These are phyloP conservation scores for Salix caprea DNA, from an alignment of 345 rosid genomes.

Conservation along the genomic window DNA sequence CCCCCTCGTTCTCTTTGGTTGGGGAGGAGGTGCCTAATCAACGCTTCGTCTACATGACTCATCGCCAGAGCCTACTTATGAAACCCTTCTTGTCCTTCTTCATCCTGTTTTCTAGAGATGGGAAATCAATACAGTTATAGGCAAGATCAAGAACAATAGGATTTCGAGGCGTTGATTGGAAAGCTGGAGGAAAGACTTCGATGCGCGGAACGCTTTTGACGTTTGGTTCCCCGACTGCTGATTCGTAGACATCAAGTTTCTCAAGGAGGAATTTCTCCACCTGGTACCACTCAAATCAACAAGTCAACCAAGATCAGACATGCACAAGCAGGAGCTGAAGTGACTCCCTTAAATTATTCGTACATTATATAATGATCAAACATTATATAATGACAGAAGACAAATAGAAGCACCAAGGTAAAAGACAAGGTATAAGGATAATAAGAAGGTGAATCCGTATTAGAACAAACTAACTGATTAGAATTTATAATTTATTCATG, in stretches of 20 bases:
- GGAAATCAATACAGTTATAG: slow-evolving; percentile 62
- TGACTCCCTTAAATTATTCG: not conserved
- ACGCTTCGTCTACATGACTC: slow-evolving; percentile 11
- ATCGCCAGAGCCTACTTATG: slow-evolving; percentile 67
- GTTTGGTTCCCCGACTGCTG: slow-evolving; percentile 66
- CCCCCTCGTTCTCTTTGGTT: not conserved
- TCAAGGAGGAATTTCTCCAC: slow-evolving; percentile 68
- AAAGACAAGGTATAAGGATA: not conserved
- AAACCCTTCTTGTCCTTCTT: slow-evolving; percentile 75
- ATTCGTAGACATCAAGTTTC: slow-evolving; percentile 76
- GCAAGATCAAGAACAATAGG: slow-evolving; percentile 90
- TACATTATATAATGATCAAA: not conserved
- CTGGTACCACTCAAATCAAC: slow-evolving; percentile 30
- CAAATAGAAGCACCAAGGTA: not conserved
- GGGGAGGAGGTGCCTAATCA: not conserved
- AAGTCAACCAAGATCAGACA: not conserved
- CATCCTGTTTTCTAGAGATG: slow-evolving; percentile 75
- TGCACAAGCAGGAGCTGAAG: not conserved
- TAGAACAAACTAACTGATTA: not conserved
- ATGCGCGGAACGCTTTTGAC: slow-evolving; percentile 56
- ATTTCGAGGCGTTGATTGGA: slow-evolving; percentile 61
- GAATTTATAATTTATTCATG: not conserved
- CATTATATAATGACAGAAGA: not conserved
- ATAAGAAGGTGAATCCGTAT: not conserved
- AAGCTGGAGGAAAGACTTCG: slow-evolving; percentile 82